Conservation (phyloP, 192 early-diverging fungal genomes). For the Chytriomyces sp. region DNA sequence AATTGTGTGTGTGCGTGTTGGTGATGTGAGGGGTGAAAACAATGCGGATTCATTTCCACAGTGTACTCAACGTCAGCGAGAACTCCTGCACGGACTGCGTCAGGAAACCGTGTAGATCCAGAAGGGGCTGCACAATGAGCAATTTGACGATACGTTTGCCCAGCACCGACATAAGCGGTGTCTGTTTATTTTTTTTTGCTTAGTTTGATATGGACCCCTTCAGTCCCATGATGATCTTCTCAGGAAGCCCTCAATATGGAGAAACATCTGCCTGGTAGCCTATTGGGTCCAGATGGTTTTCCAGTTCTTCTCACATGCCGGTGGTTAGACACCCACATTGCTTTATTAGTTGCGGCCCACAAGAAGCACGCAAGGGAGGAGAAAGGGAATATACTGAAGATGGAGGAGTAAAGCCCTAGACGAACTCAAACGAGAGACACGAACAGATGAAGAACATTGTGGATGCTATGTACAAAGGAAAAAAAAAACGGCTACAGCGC, state of each 20-base stretch:
- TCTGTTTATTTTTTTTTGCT: not conserved
- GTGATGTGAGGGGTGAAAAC: not conserved
- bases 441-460: not conserved
- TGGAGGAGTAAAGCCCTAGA: not conserved
- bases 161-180: not conserved
- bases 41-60: not conserved
- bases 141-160: not conserved
- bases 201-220: not conserved
- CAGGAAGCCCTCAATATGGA: not conserved
- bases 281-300: not conserved
- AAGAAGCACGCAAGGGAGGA: too few relatives aligned
- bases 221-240: not conserved
- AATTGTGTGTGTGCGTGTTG: too few relatives aligned
- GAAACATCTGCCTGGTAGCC: not conserved
- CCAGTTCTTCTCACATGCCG: too few relatives aligned
- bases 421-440: not conserved
- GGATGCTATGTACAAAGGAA: not conserved
- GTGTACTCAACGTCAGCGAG: not conserved
- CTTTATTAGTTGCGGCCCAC: too few relatives aligned
- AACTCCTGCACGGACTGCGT: constrained; percentile 15
- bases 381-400: too few relatives aligned
- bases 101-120: constrained; percentile 22
- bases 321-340: too few relatives aligned
- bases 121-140: constrained; percentile 18
- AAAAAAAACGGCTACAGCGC: not conserved